phyloP scores from a whole-genome alignment of 2,329 filamentous ascomycete species.

The Parafenestella ontariensis region DNA sequence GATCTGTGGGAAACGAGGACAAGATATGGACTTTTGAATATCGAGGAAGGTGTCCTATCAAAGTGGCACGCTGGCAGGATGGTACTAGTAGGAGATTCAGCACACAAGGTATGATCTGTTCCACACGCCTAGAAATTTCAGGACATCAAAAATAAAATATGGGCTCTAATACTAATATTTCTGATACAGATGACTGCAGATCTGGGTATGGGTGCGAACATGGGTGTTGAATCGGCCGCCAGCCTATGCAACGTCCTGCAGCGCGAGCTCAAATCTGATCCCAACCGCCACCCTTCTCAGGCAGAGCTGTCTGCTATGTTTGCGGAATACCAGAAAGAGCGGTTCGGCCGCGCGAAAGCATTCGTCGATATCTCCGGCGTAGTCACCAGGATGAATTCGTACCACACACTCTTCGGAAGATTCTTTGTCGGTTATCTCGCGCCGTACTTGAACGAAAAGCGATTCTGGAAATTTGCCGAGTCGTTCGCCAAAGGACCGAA shows the following conservation, averaged over 20 bases:
- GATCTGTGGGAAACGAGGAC: slow-evolving; percentile 41
- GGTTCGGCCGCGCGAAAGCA: slow-evolving; percentile 10
- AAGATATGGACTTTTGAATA: slow-evolving; percentile 29
- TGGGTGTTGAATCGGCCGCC: slow-evolving; percentile 27
- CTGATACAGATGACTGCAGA: slow-evolving; percentile 24
- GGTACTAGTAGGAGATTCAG: slow-evolving; percentile 52
- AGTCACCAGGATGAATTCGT: slow-evolving; percentile 16
- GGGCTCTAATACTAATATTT: not conserved
- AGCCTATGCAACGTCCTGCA: slow-evolving; percentile 24
- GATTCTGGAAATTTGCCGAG: slow-evolving; percentile 3
- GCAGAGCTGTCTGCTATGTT: slow-evolving; percentile 16
- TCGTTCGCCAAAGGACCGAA: slow-evolving; percentile 14
- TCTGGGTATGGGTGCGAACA: slow-evolving; percentile 27
- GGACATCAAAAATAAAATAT: no score
- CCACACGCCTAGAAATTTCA: no score
- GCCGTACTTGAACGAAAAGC: slow-evolving; percentile 1
- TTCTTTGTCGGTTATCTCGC: slow-evolving; percentile 12
- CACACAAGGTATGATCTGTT: slow-evolving; percentile 47
- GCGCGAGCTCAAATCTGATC: slow-evolving; percentile 10
- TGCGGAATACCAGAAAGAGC: slow-evolving; percentile 16
- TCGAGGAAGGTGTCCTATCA: slow-evolving; percentile 50
- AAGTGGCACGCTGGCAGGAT: slow-evolving; percentile 51
- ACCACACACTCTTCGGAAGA: slow-evolving; percentile 9
- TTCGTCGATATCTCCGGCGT: slow-evolving; percentile 16
- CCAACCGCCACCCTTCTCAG: slow-evolving; percentile 8